Evolutionary conservation across 495 filamentous ascomycete species (phyloP), one percentile per base, ranked within the genome.

Genomic region (Talaromyces ruber): DNA sequence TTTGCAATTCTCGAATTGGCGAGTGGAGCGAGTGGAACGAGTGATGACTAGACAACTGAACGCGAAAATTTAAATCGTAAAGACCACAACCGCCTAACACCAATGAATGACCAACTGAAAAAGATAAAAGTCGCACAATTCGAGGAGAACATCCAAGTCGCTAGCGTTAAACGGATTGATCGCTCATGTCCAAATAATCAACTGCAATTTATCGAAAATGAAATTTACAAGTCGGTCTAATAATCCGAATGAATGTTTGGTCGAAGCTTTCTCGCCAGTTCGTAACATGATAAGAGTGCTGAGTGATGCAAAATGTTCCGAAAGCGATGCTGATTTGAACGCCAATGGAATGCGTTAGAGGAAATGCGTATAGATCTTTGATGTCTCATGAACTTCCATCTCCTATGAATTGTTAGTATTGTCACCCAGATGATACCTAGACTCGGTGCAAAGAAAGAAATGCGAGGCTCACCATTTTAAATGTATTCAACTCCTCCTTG

Each of bases 281-380:
- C 59, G 59, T 60, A 60, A 52, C 59, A 51, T 21, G 29, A 55
- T 55, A 55, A n/a, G 22, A 29, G n/a, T 29, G 47, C 26, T 57
- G 59, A 30, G 37, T 30, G 58, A 60, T 50, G 43, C 43, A 50
- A 60, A 9, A 60, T 51, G 59, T 47, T 50, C 24, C 26, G 43
- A 60, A 60, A 60, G 59, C 28, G 43, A 51, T 60, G 26, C 28
- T 56, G 29, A 43, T 58, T 34, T 39, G 30, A 57, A 63, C 39
- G 61, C 39, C 51, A 28, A 59, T 59, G 25, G 26, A 58, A 45
- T 63, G 61, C 61, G 34, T 78, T 67, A 99, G 79, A 99, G 97
- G 84, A 98, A 99, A 83, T 99, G 94, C 67, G 94, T 99, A 81
- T 98, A 96, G 66, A 97, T 89, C 76, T 98, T 98, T 60, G 95